Conservation (phyloP, 2,329 filamentous ascomycete species). For the Tolypocladium inflatum region DNA sequence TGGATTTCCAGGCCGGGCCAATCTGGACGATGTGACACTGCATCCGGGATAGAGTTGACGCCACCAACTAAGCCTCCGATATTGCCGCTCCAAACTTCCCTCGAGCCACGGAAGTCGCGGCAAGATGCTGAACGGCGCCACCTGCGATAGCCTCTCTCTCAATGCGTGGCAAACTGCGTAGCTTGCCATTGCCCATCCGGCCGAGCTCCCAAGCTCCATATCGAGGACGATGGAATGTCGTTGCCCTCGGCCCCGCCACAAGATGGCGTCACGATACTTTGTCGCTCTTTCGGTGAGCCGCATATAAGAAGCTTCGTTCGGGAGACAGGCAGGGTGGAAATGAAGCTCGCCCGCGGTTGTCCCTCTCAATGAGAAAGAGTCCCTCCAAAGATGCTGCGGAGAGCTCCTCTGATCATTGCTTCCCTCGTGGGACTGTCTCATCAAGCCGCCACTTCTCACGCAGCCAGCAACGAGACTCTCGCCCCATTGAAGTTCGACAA, state of each 20-base stretch:
- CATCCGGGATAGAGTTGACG: neutral
- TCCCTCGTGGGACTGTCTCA: neutral
- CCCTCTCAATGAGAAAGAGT: too few relatives aligned
- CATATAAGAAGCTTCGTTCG: neutral
- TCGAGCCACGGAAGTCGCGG: neutral
- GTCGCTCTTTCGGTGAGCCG: neutral
- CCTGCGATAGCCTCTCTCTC: neutral
- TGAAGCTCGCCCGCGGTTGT: neutral
- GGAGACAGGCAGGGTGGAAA: neutral
- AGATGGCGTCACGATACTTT: neutral
- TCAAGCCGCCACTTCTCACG: neutral
- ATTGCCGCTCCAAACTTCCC: neutral
- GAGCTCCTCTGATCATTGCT: neutral
- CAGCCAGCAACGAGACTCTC: neutral
- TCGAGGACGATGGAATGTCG: neutral
- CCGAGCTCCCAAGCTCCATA: neutral
- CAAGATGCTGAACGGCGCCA: neutral
- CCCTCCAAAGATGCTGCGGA: neutral
- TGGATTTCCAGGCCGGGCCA: neutral
- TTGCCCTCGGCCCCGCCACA: neutral
- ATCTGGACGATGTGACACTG: neutral
- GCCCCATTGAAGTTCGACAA: slow-evolving; percentile 18
- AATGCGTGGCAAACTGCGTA: too few relatives aligned
- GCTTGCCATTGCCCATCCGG: neutral
- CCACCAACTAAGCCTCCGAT: neutral